Base-by-base conservation (phyloP, 768 basidiomycete species). In the Hygrophorus pudorinus region DNA sequence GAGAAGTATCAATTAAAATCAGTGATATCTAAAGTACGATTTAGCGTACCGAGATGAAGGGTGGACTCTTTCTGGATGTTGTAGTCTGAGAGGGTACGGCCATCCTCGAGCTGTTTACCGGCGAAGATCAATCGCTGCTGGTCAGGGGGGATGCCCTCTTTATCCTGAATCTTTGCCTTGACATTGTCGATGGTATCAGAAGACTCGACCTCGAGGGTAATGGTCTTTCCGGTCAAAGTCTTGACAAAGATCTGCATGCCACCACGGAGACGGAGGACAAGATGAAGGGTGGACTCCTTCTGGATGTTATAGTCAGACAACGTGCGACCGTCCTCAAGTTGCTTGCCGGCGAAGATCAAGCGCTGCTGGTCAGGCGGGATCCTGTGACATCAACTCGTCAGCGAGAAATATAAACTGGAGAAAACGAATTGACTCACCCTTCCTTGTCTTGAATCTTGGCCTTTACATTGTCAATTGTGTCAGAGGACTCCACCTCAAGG, bases 161-260 rank as follows among this genome's bases (percentile, higher is more conserved):
- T 85, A 56, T 86, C 85, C 51, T 85, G 83, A 17, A 86, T 85
- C 68, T 84, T 83, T 2, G 81, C 73, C 60, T 83, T 83, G 17
- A 92, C 88, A 53, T 91, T 89, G 59, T 93, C 90, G 56, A 94
- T 92, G 11, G 89, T 91, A 59, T 92, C 88, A 0, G 84, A 88
- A 0, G 89, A 91, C 63, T 92, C 89, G 37, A 93, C 91, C 59
- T 94, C 91, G n/a, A 92, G 61, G 1, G 90, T 93, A 55, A 94
- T 94, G 1, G 89, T 92, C 71, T 92, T 91, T 24, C 88, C 88
- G 0, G 86, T 91, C 14, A 89, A 62, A 0, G 85, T 85, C 72
- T 89, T 89, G 28, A 88, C 84, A 48, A 89, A 89, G 46, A 89
- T 87, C 54, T 90, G 87, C 88, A 91, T 89, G 6, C 87, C 86